Evolutionary conservation across 2,329 filamentous ascomycete species (phyloP).

Genomic region (Fusarium subglutinans): DNA sequence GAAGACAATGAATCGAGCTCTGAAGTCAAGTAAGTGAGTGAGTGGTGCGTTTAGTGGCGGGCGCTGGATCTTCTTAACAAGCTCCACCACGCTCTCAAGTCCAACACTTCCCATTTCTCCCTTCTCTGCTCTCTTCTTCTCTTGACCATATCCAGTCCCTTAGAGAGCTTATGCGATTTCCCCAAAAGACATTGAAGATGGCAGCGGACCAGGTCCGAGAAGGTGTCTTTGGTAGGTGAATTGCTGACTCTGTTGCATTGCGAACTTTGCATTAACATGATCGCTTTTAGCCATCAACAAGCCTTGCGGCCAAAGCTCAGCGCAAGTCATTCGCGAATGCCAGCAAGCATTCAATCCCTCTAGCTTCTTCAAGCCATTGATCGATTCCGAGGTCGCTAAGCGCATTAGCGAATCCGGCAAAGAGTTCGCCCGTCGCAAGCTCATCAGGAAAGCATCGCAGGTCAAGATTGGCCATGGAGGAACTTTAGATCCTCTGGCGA

Average conservation of each 20-base stretch:
- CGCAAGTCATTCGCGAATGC: constrained; percentile 88
- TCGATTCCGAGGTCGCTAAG: constrained; percentile 68
- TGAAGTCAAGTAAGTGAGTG: neutral
- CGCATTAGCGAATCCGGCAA: constrained; percentile 66
- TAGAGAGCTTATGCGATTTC: constrained; percentile 45
- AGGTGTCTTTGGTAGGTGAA: constrained; percentile 65
- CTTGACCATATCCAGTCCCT: constrained; percentile 1
- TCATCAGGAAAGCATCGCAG: constrained; percentile 67
- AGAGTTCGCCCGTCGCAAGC: constrained; percentile 67
- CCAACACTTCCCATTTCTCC: constrained; percentile 15
- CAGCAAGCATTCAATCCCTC: constrained; percentile 88
- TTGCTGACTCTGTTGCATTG: constrained; percentile 2
- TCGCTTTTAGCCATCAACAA: constrained; percentile 83
- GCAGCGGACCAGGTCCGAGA: constrained; percentile 63
- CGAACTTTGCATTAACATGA: constrained; percentile 17
- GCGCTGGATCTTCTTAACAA: constrained; percentile 24
- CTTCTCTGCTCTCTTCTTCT: neutral
- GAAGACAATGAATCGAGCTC: neutral
- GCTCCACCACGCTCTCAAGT: constrained; percentile 21
- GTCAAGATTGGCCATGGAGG: constrained; percentile 98
- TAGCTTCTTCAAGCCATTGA: constrained; percentile 78
- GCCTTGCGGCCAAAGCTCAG: constrained; percentile 85
- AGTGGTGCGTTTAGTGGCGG: constrained; percentile 14
- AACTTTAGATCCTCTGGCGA: constrained; percentile 92
- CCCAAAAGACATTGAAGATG: constrained; percentile 57